Evolutionary conservation across 116 monocot genomes (phyloP).

Genomic region (Thalassia testudinum): DNA sequence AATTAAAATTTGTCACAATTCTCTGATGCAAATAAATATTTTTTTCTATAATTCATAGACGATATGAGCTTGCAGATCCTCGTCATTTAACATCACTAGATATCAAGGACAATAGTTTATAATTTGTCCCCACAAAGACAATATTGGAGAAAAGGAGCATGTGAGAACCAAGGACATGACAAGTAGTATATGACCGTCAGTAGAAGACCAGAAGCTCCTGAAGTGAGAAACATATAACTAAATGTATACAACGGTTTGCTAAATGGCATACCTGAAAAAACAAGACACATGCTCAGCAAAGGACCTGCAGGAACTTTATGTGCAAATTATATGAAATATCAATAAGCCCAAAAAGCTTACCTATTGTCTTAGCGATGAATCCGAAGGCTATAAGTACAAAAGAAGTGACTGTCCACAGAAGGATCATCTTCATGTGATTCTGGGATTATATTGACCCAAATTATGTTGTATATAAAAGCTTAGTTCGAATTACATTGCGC

Average conservation of each 20-base stretch:
- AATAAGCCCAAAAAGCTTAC: slow-evolving; percentile 19
- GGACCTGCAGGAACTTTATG: not conserved
- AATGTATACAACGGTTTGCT: slow-evolving; percentile 88
- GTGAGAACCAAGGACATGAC: slow-evolving; percentile 26
- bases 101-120: too few relatives aligned
- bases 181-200: slow-evolving; percentile 52
- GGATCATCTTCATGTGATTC: slow-evolving; percentile 39
- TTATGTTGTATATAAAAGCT: not conserved
- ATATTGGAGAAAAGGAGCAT: too few relatives aligned
- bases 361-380: slow-evolving; percentile 29
- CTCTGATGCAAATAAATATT: too few relatives aligned
- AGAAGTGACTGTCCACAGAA: slow-evolving; percentile 48
- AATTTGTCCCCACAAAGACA: too few relatives aligned
- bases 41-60: too few relatives aligned
- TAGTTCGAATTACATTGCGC: too few relatives aligned
- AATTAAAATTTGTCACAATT: too few relatives aligned
- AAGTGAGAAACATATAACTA: slow-evolving; percentile 78
- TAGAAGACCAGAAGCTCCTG: slow-evolving; percentile 59
- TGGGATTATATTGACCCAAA: not conserved
- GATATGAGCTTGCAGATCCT: too few relatives aligned
- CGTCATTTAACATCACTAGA: too few relatives aligned
- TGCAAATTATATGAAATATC: not conserved
- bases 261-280: slow-evolving; percentile 73
- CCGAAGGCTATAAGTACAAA: slow-evolving; percentile 38
- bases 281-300: not conserved